Evolutionary conservation across 2,329 filamentous ascomycete genomes (phyloP), one percentile per base, ranked within the genome.

Genomic region (Berkeleyomyces basicola): DNA sequence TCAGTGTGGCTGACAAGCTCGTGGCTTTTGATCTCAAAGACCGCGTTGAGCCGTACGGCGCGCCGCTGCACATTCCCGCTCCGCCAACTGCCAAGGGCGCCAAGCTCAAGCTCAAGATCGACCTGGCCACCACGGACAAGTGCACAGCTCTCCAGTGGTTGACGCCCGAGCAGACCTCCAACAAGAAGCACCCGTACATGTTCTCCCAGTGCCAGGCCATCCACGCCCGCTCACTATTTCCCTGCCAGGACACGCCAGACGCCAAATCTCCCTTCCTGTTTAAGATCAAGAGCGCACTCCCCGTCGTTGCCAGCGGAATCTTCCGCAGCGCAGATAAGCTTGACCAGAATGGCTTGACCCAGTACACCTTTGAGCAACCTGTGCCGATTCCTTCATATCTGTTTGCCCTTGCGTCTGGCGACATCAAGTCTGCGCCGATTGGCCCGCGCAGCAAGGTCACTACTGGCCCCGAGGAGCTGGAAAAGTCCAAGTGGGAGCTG

Each of bases 121-220:
- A 81, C 33, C 74, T 96, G 39, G 80, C 87, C 68, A 97, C 93
- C 4, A 97, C 93, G 0, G 81, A 87, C 60, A 82, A 88, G 69
- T 96, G 92, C 74, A 95, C 91, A 9, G 92, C 92, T 7, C 78
- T 99, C 66, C 92, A 97, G 74, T 99, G 93, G 92, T 81, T 99
- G 73, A 91, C 88, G 0, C 90, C 90, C 1, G 87, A 86, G 40
- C 93, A 97, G 76, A 97, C 93, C 0, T 90, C 88, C 64, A 96
- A 95, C 80, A 91, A 90, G 77, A 93, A 90, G 74, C 87, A 95
- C 68, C 92, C 92, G 0, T 97, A 96, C 74, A 92, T 97, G 85
- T 97, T 97, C 77, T 95, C 89, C 53, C 93, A 97, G 77, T 96
- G 91, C 73, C 92, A 99, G 77, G 91, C 92, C 61, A 97, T 96